These are phyloP conservation scores for Limnanthes douglasii DNA, from an alignment of 345 rosid genomes.

Conservation along the genomic window DNA sequence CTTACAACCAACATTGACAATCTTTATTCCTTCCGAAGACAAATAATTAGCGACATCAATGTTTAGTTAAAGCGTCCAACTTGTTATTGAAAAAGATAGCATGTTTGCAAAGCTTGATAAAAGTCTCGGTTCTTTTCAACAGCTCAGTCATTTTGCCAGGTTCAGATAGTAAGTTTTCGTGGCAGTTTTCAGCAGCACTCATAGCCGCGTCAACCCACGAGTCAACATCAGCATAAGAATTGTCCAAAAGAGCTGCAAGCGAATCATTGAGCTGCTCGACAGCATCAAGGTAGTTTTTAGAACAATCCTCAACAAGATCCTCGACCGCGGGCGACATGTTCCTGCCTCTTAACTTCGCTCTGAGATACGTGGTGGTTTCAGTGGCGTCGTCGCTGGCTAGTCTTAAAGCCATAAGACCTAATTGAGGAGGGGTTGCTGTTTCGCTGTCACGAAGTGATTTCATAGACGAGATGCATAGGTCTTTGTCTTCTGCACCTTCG, in stretches of 20 bases:
- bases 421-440: conserved; percentile 21
- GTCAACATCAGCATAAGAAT: conserved; percentile 18
- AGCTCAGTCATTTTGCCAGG: conserved; percentile 13
- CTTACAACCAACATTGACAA: no score
- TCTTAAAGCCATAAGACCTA: conserved; percentile 33
- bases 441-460: conserved; percentile 19
- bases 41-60: no score
- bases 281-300: conserved; percentile 34
- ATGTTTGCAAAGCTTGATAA: conserved; percentile 28
- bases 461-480: conserved; percentile 33
- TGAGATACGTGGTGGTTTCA: conserved; percentile 19
- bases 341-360: conserved; percentile 5
- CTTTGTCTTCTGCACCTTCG: conserved; percentile 16
- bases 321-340: conserved; percentile 28
- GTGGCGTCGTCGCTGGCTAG: conserved; percentile 31
- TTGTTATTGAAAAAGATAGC: conserved; percentile 22
- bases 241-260: conserved; percentile 27
- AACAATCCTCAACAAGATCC: conserved; percentile 48
- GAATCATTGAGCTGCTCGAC: conserved; percentile 47
- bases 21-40: no score
- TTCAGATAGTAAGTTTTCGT: conserved; percentile 12
- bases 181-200: conserved; percentile 25
- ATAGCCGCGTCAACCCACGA: conserved; percentile 33
- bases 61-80: no score
- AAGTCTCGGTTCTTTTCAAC: conserved; percentile 13